A percentile compares a stretch with the other conserved stretches of the same genome.
Conservation (phyloP, 2,329 filamentous ascomycete genomes). For the Cladosporium austrohemisphaericum region DNA sequence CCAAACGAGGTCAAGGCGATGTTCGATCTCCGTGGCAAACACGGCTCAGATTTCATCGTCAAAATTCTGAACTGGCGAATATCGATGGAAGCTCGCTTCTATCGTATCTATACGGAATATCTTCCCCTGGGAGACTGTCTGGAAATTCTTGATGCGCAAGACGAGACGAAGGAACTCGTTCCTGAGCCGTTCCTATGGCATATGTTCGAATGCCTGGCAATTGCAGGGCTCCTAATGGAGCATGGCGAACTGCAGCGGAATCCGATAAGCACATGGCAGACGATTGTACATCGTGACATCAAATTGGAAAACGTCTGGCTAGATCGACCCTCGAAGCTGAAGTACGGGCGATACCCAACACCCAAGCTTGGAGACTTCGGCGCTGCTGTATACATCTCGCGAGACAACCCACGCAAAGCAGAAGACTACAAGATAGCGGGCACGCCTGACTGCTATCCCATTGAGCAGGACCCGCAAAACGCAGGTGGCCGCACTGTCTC, state of each 20-base stretch:
- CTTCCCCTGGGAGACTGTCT: too few relatives aligned
- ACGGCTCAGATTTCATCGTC: neutral
- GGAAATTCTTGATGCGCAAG: too few relatives aligned
- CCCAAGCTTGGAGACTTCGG: constrained; percentile 18
- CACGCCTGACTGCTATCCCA: neutral
- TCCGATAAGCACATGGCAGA: constrained; percentile 3
- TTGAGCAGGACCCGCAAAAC: neutral
- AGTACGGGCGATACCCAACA: constrained; percentile 9
- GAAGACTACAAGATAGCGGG: neutral
- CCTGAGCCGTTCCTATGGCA: constrained; percentile 19
- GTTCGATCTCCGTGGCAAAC: neutral
- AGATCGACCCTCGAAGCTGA: neutral
- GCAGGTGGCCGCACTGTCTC: too few relatives aligned
- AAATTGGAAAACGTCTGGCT: constrained; percentile 16
- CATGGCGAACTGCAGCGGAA: constrained; percentile 3
- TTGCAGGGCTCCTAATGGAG: constrained; percentile 18
- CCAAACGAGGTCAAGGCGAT: neutral
- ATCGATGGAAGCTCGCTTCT: too few relatives aligned
- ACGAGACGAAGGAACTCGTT: neutral
- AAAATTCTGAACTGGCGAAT: neutral
- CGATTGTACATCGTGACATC: constrained; percentile 20
- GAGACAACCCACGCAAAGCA: neutral
- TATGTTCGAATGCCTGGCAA: constrained; percentile 16
- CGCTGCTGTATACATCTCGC: too few relatives aligned
- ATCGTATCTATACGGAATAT: too few relatives aligned